Base-by-base conservation (phyloP, 2,329 filamentous ascomycete species). In the Aspergillus pseudonomiae region DNA sequence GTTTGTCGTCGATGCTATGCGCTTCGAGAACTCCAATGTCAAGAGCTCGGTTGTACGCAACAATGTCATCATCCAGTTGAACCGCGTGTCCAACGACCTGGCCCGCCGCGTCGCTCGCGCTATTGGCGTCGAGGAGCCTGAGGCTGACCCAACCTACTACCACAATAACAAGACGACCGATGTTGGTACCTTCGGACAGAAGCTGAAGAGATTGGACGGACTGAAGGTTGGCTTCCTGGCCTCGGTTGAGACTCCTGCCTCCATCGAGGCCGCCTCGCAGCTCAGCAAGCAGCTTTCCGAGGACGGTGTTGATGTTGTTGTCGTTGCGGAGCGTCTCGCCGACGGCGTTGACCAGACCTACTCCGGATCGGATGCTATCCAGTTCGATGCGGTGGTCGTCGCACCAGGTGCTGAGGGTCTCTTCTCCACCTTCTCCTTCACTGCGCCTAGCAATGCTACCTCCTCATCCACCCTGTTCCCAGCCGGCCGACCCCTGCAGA, bases 1-100 rank as follows among this genome's bases (percentile, higher is more conserved):
- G 71, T 89, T 91, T 72, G 76, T 92, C 45, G 83, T 92, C 78
- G 89, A 92, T 74, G 89, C 89, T 0, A 87, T 92, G 60, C 88
- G 90, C 32, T 92, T 92, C 74, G 90, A 93, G 78, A 84, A 83
- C 0, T 83, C 86, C 26, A 84, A 90, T 16, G 70, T 92, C 39
- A 79, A 82, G 68, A 88, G 86, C 48, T 68, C 77, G 0, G 71
- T 82, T 1, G 86, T 92, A 19, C 88, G 88, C 77, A 77, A 85
- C 67, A 91, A 91, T 67, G 86, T 91, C 1, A 81, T 93, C 48
- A 79, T 80, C 19, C 89, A 92, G 72, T 83, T 93, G 12, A 93
- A 92, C 81, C 84, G 83, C 52, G 81, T 92, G 70, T 86, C 83
- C 74, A 84, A 92, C 73, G 87, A 91, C 68, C 77, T 93, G 11